A percentile compares a stretch with the other conserved stretches of the same genome.
Evolutionary conservation across 73 alveolate genomes (phyloP).

Genomic region (Blepharisma stoltei): DNA sequence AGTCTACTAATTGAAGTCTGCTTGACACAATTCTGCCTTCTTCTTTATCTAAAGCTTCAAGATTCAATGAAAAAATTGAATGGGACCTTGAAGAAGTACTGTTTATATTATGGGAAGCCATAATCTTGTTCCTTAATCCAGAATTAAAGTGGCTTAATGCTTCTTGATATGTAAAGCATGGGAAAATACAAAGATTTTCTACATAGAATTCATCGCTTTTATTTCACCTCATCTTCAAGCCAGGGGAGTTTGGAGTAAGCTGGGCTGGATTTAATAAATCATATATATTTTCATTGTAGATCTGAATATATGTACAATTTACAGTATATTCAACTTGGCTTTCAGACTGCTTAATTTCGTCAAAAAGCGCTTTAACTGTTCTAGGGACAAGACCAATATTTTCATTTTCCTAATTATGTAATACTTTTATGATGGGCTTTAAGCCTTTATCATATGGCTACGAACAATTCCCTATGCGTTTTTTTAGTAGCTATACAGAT

Average conservation of each 20-base stretch:
- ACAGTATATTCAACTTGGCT: slow-evolving; percentile 47
- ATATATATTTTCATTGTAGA: slow-evolving; percentile 61
- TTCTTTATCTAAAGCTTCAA: slow-evolving; percentile 68
- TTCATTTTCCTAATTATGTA: not conserved
- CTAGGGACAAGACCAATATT: not conserved
- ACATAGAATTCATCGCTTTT: slow-evolving; percentile 67
- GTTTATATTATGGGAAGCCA: slow-evolving; percentile 92
- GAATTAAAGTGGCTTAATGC: slow-evolving; percentile 61
- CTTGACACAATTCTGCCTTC: slow-evolving; percentile 69
- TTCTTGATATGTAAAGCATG: slow-evolving; percentile 61
- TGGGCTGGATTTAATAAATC: slow-evolving; percentile 39
- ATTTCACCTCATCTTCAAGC: slow-evolving; percentile 81
- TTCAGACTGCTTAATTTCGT: not conserved
- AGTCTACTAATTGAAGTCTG: slow-evolving; percentile 91
- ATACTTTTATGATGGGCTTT: not conserved
- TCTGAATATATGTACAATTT: slow-evolving; percentile 56
- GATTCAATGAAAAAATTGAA: slow-evolving; percentile 81
- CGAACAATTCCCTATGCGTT: too few species aligned
- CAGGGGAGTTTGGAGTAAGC: slow-evolving; percentile 27
- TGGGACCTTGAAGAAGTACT: slow-evolving; percentile 89
- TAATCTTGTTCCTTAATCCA: slow-evolving; percentile 85
- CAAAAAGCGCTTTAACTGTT: not conserved
- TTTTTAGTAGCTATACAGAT: slow-evolving; percentile 69
- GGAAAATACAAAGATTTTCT: slow-evolving; percentile 68
- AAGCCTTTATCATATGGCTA: not conserved